A percentile compares a stretch with the other conserved stretches of the same genome.
Evolutionary conservation across 495 filamentous ascomycete genomes (phyloP).

Genomic region (Darksidea phi): DNA sequence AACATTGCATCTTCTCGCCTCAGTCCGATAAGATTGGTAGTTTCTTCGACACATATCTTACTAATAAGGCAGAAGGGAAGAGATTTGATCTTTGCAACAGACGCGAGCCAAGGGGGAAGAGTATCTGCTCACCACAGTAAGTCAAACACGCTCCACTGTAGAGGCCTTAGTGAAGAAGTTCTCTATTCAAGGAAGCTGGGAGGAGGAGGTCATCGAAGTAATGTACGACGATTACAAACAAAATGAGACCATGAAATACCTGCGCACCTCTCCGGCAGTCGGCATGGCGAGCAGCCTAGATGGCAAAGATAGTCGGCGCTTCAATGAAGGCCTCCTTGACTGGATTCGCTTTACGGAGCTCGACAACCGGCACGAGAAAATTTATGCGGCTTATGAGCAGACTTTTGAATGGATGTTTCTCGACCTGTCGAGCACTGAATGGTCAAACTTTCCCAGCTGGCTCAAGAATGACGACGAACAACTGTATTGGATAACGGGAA

Average conservation of each 20-base stretch:
- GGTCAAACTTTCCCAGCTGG: slow-evolving; percentile 15
- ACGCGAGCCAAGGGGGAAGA: too few species aligned
- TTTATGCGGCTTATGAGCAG: not conserved
- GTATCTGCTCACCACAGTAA: too few species aligned
- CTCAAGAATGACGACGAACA: not conserved
- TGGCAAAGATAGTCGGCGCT: not conserved
- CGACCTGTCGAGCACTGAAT: not conserved
- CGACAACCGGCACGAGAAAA: slow-evolving; percentile 10
- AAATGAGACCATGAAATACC: not conserved
- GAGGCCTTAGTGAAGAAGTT: too few species aligned
- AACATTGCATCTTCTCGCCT: slow-evolving; percentile 2
- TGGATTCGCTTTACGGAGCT: slow-evolving; percentile 16
- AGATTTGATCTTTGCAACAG: too few species aligned
- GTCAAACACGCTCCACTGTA: too few species aligned
- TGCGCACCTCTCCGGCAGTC: not conserved
- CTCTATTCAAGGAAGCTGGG: not conserved
- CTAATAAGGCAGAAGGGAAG: not conserved
- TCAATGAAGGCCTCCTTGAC: slow-evolving; percentile 1
- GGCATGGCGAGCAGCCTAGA: not conserved
- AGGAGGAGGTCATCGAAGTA: slow-evolving; percentile 1
- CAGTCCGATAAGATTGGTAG: slow-evolving; percentile 1
- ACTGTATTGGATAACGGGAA: slow-evolving; percentile 29
- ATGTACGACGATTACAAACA: slow-evolving; percentile 13
- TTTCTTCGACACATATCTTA: not conserved
- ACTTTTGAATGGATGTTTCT: slow-evolving; percentile 20